Evolutionary conservation across 257 asterid genomes (phyloP), one percentile per base, ranked within the genome.

Genomic region (Apocynum venetum): DNA sequence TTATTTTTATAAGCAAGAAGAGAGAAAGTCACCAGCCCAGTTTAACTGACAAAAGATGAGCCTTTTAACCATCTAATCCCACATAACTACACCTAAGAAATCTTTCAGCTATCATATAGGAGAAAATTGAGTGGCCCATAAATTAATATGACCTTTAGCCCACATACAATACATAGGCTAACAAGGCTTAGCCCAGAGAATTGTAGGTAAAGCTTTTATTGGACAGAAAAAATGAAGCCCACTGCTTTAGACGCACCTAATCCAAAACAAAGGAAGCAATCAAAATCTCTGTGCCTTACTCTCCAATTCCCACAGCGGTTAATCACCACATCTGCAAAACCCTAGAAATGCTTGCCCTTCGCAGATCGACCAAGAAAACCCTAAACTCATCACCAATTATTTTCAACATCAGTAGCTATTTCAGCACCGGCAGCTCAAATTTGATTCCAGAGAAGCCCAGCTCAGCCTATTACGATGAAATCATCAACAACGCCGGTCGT

Each of bases 401-500:
- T 77, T 71, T 64, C 69, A 78, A 63, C 31, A 48, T 80, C 20
- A 56, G 78, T 41, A 68, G 76, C 73, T 49, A 52, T 68, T 80
- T 72, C 38, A 67, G 83, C 75, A 74, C 77, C 40, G 72, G 52
- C 14, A 81, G 40, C 83, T 46, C 56, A 55, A 25, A 52, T n/a
- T 25, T 78, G 3, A 31, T 46, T 41, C 41, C 77, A 70, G 74
- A 51, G 63, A 43, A 80, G 12, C 77, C 83, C 77, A 85, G 77
- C 68, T 65, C 87, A 59, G 80, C 86, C 77, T 55, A 71, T 38
- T 91, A 86, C 87, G 97, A 93, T 78, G 86, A 84, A 6, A 88
- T 82, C 47, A 93, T 91, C 82, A 87, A 88, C 80, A 79, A 80
- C 78, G 97, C 97, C 83, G 96, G 94, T 72, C 83, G 87, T 9